Evolutionary conservation across 768 basidiomycete genomes (phyloP), one percentile per base, ranked within the genome.

Genomic region (Lentinula sp.): DNA sequence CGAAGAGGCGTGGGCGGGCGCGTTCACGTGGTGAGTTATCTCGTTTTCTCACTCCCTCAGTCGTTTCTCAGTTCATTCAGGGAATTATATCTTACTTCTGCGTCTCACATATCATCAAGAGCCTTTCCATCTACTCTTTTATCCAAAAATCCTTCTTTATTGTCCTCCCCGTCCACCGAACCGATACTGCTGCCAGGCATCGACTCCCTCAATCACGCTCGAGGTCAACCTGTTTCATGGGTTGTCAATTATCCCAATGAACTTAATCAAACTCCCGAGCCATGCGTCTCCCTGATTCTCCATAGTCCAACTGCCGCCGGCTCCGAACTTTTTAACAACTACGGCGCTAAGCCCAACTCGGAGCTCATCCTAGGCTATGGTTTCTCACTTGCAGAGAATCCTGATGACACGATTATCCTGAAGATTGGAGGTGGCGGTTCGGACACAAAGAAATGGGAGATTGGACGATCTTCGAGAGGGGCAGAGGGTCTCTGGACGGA

Each of bases 331-430:
- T 85, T 88, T 75, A 96, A 95, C 75, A 96, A 96, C 70, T 97
- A 97, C 71, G 95, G 95, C 0, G 83, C 87, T 0, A 97, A 97
- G 70, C 85, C 93, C 0, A 95, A 96, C 71, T 81, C 91, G 32
- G 92, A 95, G 72, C 81, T 98, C 48, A 84, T 98, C 50, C 80
- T 98, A 4, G 93, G 91, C 5, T 98, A 97, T 68, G 95, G 96
- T 0, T 98, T 98, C 73, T 84, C 90, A 0, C 70, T 95, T 3
- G 75, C 81, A 1, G 64, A 84, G 33, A 97, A 97, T 64, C 89
- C 88, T 0, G 91, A 94, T 67, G 95, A 97, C 68, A 91, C 89
- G 0, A 88, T 95, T 66, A 78, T 90, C 1, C 81, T 97, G 37
- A 87, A 87, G 63, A 74, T 96, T 43, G 88, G 88, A 13, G 86